Evolutionary conservation across 1,139 yeast genomes (phyloP), one percentile per base, ranked within the genome.

Genomic region (Ogataea hybrid): DNA sequence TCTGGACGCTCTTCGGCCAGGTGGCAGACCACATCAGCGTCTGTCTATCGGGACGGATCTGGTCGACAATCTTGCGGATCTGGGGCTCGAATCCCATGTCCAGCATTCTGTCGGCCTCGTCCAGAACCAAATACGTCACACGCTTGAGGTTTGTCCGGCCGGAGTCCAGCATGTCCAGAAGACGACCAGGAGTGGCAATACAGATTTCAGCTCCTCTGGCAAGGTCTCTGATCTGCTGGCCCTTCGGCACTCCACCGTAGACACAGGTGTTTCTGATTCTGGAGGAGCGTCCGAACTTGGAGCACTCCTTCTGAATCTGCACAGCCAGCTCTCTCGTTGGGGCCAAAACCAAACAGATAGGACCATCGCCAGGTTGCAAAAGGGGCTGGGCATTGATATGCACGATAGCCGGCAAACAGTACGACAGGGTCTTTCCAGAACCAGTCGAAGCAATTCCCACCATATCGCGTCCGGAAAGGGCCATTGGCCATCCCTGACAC

Each of bases 401-500:
- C 44, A 92, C 96, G 65, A 92, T 90, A 51, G 95, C 83, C 52
- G 98, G 98, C 61, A 92, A 77, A 76, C 96, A 88, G 75, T 90
- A 92, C 35, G 97, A 86, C 58, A 92, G 77, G 50, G 98, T 92
- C 76, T 92, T 92, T 75, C 98, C 98, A 44, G 97, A 89, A 70
- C 98, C 98, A 56, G 98, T 92, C 56, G 96, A 84, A 46, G 98
- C 97, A 66, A 92, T 85, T 76, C 98, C 98, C 68, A 92, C 84
- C 90, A 92, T 87, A 68, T 92, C 97, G 71, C 97, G 85, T 73
- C 98, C 98, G 59, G 92, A 82, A 51, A 90, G 76, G 63, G 98
- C 98, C 98, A 92, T 92, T 50, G 98, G 98, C 98, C 98, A 92
- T 71, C 98, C 98, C 73, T 94, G 98, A 68, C 96, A 87, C 73